phyloP scores from a whole-genome alignment of 805 yeast genomes.

The Barnettozyma salicaria region DNA sequence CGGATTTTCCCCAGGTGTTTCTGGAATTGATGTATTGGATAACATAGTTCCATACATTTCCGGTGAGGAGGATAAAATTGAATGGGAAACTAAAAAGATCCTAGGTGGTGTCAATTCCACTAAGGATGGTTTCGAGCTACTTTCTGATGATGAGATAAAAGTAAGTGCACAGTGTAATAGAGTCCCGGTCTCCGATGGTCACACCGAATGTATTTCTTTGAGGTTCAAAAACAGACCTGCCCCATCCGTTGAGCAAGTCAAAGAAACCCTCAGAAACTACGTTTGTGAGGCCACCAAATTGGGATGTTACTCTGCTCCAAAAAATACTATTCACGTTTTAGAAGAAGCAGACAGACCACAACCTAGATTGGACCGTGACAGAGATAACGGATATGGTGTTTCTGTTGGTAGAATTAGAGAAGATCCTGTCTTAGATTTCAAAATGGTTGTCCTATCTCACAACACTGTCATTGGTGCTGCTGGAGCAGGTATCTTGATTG shows the following conservation, averaged over 20 bases:
- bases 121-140: constrained; percentile 49
- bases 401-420: constrained; percentile 91
- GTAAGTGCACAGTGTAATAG: constrained; percentile 97
- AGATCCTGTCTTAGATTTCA: constrained; percentile 88
- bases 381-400: constrained; percentile 91
- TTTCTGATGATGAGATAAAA: constrained; percentile 63
- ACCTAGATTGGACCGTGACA: constrained; percentile 93
- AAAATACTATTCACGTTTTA: constrained; percentile 83
- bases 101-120: constrained; percentile 55
- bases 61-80: constrained; percentile 98
- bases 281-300: constrained; percentile 75
- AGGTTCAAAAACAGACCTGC: constrained; percentile 77
- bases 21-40: constrained; percentile 91
- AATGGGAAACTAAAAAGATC: constrained; percentile 96
- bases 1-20: constrained; percentile 96
- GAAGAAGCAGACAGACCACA: constrained; percentile 95
- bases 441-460: constrained; percentile 96
- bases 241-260: constrained; percentile 79
- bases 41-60: constrained; percentile 91
- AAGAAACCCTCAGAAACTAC: constrained; percentile 62
- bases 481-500: constrained; percentile 94
- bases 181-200: constrained; percentile 96
- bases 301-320: constrained; percentile 89
- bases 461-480: constrained; percentile 99
- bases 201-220: constrained; percentile 89